Evolutionary conservation across 441 rosid species (phyloP).

Genomic region (Eutrema salsugineum): DNA sequence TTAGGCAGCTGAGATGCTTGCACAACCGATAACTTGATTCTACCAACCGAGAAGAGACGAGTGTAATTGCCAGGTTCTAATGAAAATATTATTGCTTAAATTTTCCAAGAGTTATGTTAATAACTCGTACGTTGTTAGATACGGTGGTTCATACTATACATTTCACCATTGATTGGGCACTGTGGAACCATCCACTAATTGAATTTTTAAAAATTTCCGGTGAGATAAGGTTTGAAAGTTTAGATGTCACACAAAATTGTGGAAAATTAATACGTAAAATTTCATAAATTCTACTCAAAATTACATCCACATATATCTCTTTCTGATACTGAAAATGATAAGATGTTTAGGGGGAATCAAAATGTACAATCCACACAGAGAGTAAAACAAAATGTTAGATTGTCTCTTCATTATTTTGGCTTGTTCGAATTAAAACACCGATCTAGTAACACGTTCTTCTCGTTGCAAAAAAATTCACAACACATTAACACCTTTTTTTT

Average conservation of each 20-base stretch:
- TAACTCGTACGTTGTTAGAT: not conserved
- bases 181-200: no score
- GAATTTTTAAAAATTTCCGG: no score
- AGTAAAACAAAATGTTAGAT: not conserved
- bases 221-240: not conserved
- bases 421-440: not conserved
- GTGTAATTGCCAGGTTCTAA: no score
- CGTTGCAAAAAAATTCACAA: not conserved
- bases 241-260: not conserved
- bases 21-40: conserved; percentile 40
- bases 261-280: not conserved
- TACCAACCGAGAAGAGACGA: conserved; percentile 11
- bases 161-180: not conserved
- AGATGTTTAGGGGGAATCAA: not conserved
- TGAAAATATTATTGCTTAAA: no score
- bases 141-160: not conserved
- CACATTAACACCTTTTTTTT: not conserved
- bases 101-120: no score
- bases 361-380: not conserved
- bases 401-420: not conserved
- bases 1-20: conserved; percentile 41
- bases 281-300: not conserved
- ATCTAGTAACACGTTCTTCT: not conserved
- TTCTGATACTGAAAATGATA: not conserved
- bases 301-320: not conserved